Conservation (phyloP, 179 eudicot genomes). For the Drosera spatulata region DNA sequence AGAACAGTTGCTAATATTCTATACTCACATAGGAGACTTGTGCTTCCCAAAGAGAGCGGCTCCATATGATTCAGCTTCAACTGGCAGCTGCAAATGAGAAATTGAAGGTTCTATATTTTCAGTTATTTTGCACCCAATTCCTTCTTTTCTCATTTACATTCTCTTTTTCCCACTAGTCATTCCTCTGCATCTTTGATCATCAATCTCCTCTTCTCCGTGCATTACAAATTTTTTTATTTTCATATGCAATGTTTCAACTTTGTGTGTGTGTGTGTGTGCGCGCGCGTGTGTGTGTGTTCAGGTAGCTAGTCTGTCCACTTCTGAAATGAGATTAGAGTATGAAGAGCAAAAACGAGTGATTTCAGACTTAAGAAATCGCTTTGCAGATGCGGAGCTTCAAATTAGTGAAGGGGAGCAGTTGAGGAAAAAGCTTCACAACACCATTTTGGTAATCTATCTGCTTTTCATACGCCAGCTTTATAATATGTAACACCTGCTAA, state of each 20-base stretch:
- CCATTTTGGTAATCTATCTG: conserved; percentile 40
- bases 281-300: conserved; percentile 8
- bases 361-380: conserved; percentile 30
- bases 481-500: background rate
- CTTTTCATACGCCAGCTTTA: background rate
- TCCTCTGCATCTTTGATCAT: too few relatives aligned
- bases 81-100: conserved; percentile 46
- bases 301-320: conserved; percentile 55
- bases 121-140: background rate
- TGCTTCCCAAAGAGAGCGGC: conserved; percentile 42
- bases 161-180: too few relatives aligned
- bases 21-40: conserved; percentile 35
- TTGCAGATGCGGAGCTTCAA: conserved; percentile 50
- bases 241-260: too few relatives aligned
- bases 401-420: conserved; percentile 52
- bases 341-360: conserved; percentile 34
- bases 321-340: conserved; percentile 38
- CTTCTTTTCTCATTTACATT: background rate
- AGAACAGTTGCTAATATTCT: background rate
- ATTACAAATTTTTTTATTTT: background rate
- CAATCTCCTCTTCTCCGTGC: too few relatives aligned
- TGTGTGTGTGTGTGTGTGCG: too few relatives aligned
- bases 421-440: conserved; percentile 68
- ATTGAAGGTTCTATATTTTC: conserved; percentile 32
- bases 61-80: conserved; percentile 33